Base-by-base conservation (phyloP, 805 yeast genomes). In the Wickerhamomyces kurtzmanii region DNA sequence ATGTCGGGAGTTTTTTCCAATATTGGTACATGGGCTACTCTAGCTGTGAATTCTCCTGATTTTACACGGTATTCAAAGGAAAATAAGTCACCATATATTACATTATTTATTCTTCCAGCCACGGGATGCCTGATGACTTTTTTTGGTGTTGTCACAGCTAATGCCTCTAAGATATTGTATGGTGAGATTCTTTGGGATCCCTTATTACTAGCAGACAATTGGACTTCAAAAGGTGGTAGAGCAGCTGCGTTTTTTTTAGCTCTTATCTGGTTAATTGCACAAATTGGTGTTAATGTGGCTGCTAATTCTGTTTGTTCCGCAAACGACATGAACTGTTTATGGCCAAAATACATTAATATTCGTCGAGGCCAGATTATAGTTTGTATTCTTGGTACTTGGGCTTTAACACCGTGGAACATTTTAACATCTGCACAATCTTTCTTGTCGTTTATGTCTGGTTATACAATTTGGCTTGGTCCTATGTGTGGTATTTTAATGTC, bases 361-460 rank as follows among this genome's bases (percentile, higher is more conserved):
- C 59, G 72, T 45, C 62, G 83, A 42, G 82, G 81, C 41, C 76
- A 56, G 4, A 59, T 74, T 34, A 67, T 71, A 30, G 74, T 79
- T 36, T 76, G 85, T 44, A n/a, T n/a, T n/a, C n/a, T n/a, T n/a
- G n/a, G n/a, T n/a, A n/a, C n/a, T n/a, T n/a, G n/a, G n/a, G n/a
- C n/a, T n/a, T n/a, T n/a, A n/a, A n/a, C n/a, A n/a, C 94, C 94
- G 17, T 83, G 93, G 93, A 67, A 80, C 40, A 63, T 77, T 49
- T 58, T 71, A 45, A 55, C 75, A 5, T 62, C 75, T 14, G 73
- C 85, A 1, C 68, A 70, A 27, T 72, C 65, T 51, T 83, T 82
- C 57, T 74, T 86, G 13, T 72, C 81, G 10, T 82, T 81, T 42
- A 56, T 83, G 28, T 68, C 81, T 20, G 87, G 91, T 0, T 83